These are phyloP conservation scores for Rhizophagus clarus DNA, from an alignment of 192 early-diverging fungal genomes.

Conservation along the genomic window DNA sequence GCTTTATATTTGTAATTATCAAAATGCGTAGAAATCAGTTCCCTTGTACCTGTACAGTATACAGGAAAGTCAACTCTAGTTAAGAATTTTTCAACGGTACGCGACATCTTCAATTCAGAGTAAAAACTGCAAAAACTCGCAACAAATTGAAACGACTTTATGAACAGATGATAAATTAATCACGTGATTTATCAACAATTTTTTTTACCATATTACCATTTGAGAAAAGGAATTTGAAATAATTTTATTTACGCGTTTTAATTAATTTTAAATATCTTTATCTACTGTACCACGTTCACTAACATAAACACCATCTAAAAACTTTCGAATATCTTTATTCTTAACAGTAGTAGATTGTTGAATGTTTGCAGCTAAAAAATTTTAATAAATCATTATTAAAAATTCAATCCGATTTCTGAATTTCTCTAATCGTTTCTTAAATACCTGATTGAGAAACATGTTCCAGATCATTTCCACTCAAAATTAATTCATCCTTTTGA, in stretches of 20 bases:
- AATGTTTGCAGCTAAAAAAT: slow-evolving; percentile 81
- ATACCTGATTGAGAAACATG: slow-evolving; percentile 91
- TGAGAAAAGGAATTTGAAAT: background rate
- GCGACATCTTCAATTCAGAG: background rate
- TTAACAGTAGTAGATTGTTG: slow-evolving; percentile 91
- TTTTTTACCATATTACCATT: too few species aligned
- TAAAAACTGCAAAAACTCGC: background rate
- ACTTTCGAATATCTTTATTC: slow-evolving; percentile 99
- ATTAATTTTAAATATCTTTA: background rate
- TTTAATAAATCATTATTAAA: slow-evolving; percentile 9
- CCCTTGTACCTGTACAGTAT: slow-evolving; percentile 15
- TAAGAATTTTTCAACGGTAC: background rate
- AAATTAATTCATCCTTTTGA: slow-evolving; percentile 94
- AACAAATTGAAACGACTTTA: too few species aligned
- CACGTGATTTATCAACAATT: too few species aligned
- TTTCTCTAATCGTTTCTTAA: slow-evolving; percentile 15
- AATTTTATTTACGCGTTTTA: background rate
- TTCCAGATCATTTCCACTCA: slow-evolving; percentile 93
- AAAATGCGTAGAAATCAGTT: background rate
- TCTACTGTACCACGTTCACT: slow-evolving; percentile 68
- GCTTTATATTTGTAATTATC: too few species aligned
- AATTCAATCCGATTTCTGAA: background rate
- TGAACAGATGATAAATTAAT: too few species aligned
- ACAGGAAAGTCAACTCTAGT: slow-evolving; percentile 14
- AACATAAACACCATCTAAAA: slow-evolving; percentile 98